Base-by-base conservation (phyloP, 305 asterid species). In the Fraxinus nigra region DNA sequence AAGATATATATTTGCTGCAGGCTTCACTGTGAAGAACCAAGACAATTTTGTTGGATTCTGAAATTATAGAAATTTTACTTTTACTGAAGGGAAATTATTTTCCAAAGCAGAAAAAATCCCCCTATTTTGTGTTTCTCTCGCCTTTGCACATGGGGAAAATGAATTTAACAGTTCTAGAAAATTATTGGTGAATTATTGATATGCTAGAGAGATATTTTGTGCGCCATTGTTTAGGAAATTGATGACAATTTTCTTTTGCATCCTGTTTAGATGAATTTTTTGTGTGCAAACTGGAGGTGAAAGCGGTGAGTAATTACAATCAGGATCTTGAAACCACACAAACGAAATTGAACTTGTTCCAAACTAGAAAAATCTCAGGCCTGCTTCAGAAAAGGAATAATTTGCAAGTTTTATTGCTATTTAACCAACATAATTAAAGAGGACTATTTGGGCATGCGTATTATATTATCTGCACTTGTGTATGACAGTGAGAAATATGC, bases 1-100 rank as follows among this genome's bases (percentile, higher is more conserved):
- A 83, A 5, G 92, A 87, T 77, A 90, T 79, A 85, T 87, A 93
- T 83, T 89, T 95, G 75, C 87, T 75, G 87, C 98, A 95, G 14
- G 97, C 98, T 81, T 92, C 97, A 28, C 98, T 93, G 94, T 83
- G 78, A 75, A 18, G 24, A 48, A 26, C 32, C 22, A 32, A 69
- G 24, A 30, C 24, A 28, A 69, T 69, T 69, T 28, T 30, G 22
- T 69, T 30, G n/a, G 75, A 30, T 69, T 69, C 40, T 69, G 75
- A 30, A 69, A 69, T 32, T 32, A 32, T 14, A 13, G 75, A 69
- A 22, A 32, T 32, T 69, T 14, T 14, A 13, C 9, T 69, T 69
- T 13, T 28, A 65, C 37, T 32, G 75, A 30, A 11, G 30, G 43
- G 75, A 40, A 69, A 32, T 32, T 32, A 69, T 69, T 69, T 24